These are phyloP conservation scores for Agroathelia rolfsii DNA, from an alignment of 1,284 basidiomycete species.

Conservation along the genomic window DNA sequence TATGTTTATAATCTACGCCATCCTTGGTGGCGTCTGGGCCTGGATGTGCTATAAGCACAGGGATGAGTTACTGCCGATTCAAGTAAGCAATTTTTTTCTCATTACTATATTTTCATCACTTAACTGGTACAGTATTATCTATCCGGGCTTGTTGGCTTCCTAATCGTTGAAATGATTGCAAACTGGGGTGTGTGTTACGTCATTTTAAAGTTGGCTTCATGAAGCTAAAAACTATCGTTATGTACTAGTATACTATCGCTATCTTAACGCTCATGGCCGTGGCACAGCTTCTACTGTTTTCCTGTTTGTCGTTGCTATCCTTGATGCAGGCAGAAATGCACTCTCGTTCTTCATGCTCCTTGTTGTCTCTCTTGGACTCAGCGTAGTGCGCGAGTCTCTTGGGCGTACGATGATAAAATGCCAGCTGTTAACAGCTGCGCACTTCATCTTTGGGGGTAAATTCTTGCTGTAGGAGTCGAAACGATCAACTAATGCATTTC, in stretches of 20 bases:
- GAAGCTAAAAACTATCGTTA: conserved; percentile 6
- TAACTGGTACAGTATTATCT: conserved; percentile 71
- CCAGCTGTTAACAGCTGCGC: conserved; percentile 66
- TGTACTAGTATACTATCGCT: conserved; percentile 75
- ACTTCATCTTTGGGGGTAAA: conserved; percentile 90
- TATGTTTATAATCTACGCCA: conserved; percentile 72
- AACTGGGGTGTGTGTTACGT: conserved; percentile 54
- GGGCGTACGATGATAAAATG: conserved; percentile 75
- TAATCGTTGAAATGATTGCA: conserved; percentile 90
- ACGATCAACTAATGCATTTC: conserved; percentile 6
- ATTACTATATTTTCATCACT: background rate
- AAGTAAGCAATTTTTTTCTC: conserved; percentile 35
- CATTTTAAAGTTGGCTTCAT: conserved; percentile 2
- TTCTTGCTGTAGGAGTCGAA: conserved; percentile 10
- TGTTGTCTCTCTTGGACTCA: conserved; percentile 82
- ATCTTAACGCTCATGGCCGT: conserved; percentile 82
- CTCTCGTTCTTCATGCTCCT: conserved; percentile 93
- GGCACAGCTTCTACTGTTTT: conserved; percentile 70
- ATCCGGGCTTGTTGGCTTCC: conserved; percentile 81
- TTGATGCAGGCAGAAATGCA: conserved; percentile 91
- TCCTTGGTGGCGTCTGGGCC: conserved; percentile 69
- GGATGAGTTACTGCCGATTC: conserved; percentile 78
- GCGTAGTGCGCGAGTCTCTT: conserved; percentile 74
- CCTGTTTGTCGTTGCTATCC: conserved; percentile 81
- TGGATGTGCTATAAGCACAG: conserved; percentile 78